Evolutionary conservation across 2,329 filamentous ascomycete species (phyloP).

Genomic region (Tolypocladium album): DNA sequence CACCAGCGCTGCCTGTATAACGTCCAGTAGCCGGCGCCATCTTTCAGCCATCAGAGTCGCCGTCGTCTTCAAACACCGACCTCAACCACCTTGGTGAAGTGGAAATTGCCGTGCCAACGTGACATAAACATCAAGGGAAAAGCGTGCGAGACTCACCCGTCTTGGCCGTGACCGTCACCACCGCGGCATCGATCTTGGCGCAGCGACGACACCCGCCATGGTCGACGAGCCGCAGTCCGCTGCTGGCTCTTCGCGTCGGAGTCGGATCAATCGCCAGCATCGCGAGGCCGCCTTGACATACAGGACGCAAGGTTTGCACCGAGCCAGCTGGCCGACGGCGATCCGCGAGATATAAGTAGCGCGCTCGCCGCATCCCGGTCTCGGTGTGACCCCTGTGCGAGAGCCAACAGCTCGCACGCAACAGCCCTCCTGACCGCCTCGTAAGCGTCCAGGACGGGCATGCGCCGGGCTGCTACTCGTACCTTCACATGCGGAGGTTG

Average conservation of each 20-base stretch:
- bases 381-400: background rate
- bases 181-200: conserved; percentile 1
- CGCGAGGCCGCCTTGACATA: background rate
- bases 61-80: background rate
- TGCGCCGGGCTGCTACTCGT: background rate
- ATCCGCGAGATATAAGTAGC: background rate
- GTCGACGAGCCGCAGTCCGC: background rate
- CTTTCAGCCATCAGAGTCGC: background rate
- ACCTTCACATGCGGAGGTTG: background rate
- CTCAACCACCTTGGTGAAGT: background rate
- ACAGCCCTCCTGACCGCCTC: background rate
- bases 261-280: background rate
- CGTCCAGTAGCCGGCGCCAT: too few species aligned
- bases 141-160: background rate
- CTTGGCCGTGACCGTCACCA: background rate
- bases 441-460: background rate
- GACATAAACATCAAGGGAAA: background rate
- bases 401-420: background rate
- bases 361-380: background rate
- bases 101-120: background rate
- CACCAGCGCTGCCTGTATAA: too few species aligned
- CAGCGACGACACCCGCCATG: conserved; percentile 1
- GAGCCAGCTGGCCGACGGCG: background rate
- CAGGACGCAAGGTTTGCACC: background rate
- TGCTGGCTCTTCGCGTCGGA: background rate